These are phyloP conservation scores for Trichosanthes truncata DNA, from an alignment of 306 rosid species.

Conservation along the genomic window DNA sequence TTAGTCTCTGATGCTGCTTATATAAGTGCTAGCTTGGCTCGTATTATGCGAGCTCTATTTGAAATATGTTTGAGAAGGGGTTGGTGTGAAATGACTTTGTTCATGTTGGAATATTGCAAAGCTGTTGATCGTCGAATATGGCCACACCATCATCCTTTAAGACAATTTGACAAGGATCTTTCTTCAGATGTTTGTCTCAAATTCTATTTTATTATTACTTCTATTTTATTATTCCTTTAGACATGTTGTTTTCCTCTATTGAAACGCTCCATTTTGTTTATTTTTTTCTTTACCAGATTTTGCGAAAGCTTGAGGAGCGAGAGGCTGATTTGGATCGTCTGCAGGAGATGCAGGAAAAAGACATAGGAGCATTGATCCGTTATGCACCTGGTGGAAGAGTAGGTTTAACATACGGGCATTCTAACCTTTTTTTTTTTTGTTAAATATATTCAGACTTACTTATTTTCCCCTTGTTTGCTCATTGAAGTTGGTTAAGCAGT, in stretches of 20 bases:
- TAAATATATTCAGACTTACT: constrained; percentile 10
- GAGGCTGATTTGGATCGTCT: constrained; percentile 80
- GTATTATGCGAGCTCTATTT: constrained; percentile 85
- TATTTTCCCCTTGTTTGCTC: constrained; percentile 14
- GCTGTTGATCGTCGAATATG: constrained; percentile 96
- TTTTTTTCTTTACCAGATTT: constrained; percentile 35
- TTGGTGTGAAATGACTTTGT: constrained; percentile 89
- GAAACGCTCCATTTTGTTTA: not conserved
- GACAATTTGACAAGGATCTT: constrained; percentile 85
- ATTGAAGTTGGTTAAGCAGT: constrained; percentile 69
- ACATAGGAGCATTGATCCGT: constrained; percentile 83
- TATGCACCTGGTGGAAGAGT: constrained; percentile 92
- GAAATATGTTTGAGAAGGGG: constrained; percentile 88
- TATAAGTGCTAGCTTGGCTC: constrained; percentile 96
- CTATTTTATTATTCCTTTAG: constrained; percentile 14
- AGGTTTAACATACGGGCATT: constrained; percentile 15
- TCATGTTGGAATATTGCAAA: constrained; percentile 95
- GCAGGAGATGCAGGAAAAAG: constrained; percentile 87
- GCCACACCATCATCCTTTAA: constrained; percentile 91
- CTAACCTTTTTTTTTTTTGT: constrained; percentile 7
- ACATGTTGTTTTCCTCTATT: constrained; percentile 1
- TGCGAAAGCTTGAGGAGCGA: constrained; percentile 79
- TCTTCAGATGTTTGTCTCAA: constrained; percentile 55
- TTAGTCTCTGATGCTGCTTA: constrained; percentile 93
- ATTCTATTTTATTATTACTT: constrained; percentile 18